Evolutionary conservation across 768 basidiomycete species (phyloP), one percentile per base, ranked within the genome.

Genomic region (Russula earlei): DNA sequence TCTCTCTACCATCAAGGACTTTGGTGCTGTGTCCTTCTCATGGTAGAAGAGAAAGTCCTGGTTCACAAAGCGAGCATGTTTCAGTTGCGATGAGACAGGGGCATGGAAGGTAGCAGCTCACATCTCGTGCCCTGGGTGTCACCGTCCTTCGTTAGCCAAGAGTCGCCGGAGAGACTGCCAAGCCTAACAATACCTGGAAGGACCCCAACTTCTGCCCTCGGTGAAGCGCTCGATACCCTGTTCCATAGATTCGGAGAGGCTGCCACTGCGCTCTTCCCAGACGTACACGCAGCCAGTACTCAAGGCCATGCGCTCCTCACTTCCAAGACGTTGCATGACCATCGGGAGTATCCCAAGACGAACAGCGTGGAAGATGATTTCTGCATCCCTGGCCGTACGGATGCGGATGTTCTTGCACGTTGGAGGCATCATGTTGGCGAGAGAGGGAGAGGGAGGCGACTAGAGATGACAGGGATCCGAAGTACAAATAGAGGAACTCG

Each of bases 41-140:
- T 70, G 67, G 54, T 74, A 74, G 52, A 72, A 67, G 11, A 74
- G 64, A 62, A 74, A 74, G 54, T 71, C 70, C 67, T 71, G 37
- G n/a, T 54, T 42, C 24, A 38, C 36, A 46, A n/a, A n/a, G 27
- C 11, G 43, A 25, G 37, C 42, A 17, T 24, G 53, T 31, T 22
- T 47, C 24, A 33, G 41, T 43, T 43, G 41, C 43, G 41, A 19
- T 20, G 27, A 37, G 53, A 20, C 25, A 31, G 48, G 52, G 55
- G 25, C 9, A 54, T 15, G 14, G 12, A 25, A 20, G n/a, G 29
- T 24, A 42, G 19, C 14, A 27, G 34, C 60, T 59, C 42, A 63
- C 58, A 49, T 56, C 60, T 27, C 56, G 57, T 15, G 58, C 61
- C 20, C 54, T 52, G 17, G 31, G 10, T 14, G 24, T 40, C 15